These are phyloP conservation scores for Gyromitra esculenta DNA, from an alignment of 2,329 filamentous ascomycete species.

Conservation along the genomic window DNA sequence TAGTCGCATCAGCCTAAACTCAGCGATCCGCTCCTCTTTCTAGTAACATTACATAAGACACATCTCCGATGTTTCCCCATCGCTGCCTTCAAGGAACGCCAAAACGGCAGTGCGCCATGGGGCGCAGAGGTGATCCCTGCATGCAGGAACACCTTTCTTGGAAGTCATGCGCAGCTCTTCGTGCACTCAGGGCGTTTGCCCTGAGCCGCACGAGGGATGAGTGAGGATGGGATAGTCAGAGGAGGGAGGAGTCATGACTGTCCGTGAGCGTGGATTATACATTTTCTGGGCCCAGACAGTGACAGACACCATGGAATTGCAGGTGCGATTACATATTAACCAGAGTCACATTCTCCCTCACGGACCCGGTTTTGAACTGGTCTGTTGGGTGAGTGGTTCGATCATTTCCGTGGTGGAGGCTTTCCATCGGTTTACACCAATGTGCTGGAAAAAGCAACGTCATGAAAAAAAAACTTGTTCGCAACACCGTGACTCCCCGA, in stretches of 20 bases:
- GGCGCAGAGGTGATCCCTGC: slow-evolving; percentile 27
- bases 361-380: slow-evolving; percentile 12
- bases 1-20: slow-evolving; percentile 15
- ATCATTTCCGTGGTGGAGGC: slow-evolving; percentile 4
- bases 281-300: slow-evolving; percentile 1
- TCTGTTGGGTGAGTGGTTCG: neutral
- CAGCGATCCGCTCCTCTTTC: neutral
- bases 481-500: too few species aligned
- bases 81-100: neutral
- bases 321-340: too few species aligned
- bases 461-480: neutral
- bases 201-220: neutral
- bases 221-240: neutral
- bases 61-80: neutral
- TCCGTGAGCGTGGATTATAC: neutral
- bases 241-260: neutral
- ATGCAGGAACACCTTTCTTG: slow-evolving; percentile 28
- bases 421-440: neutral
- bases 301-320: neutral
- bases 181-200: neutral
- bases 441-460: neutral
- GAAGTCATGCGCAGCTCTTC: slow-evolving; percentile 9
- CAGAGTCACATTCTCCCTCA: slow-evolving; percentile 12
- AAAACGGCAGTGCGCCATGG: neutral
- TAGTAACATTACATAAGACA: slow-evolving; percentile 28